Base-by-base conservation (phyloP, 225 moss, liverwort and hornwort genomes). In the Pseudisothecium myosuroides region DNA sequence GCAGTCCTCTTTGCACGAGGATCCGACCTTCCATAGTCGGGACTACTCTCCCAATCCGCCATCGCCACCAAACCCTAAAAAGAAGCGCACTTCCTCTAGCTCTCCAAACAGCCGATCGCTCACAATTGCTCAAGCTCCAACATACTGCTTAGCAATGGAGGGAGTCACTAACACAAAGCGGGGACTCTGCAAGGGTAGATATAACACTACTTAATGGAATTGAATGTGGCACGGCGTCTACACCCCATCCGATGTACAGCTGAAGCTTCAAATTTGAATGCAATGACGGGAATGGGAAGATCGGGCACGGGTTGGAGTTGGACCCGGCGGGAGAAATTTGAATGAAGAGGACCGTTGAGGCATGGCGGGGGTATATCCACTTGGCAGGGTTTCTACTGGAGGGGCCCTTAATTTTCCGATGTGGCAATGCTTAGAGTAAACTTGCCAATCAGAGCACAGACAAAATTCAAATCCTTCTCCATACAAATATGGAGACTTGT, bases 1-100 rank as follows among this genome's bases (percentile, higher is more conserved):
- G 76, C 77, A 56, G 43, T 47, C 68, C 92, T 87, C 90, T 92
- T 81, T 15, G 81, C 56, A 20, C 93, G 92, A 55, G 93, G 72
- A 85, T 86, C 90, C 31, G 89, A 69, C 50, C 88, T 93, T 39
- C 65, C 81, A 62, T 66, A 74, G 6, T 90, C 91, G 32, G 45
- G 77, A 55, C 91, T 83, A 54, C 88, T 80, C 73, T 92, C 94
- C 93, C 92, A 90, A 55, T 93, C 92, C 50, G 90, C 92, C 93
- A 95, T 95, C 74, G 76, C 74, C 17, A 56, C 50, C 19, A 79
- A 89, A 73, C 81, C 92, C 93, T 87, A 85, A 75, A 54, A 17
- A 54, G 54, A 17, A 21, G 39, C 62, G 23, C n/a, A 28, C 79
- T 83, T 20, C 43, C 23, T 67, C 62, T 73, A 69, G 47, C 52